Evolutionary conservation across 2,329 filamentous ascomycete genomes (phyloP), one percentile per base, ranked within the genome.

Genomic region (Pseudogymnoascus verrucosus): DNA sequence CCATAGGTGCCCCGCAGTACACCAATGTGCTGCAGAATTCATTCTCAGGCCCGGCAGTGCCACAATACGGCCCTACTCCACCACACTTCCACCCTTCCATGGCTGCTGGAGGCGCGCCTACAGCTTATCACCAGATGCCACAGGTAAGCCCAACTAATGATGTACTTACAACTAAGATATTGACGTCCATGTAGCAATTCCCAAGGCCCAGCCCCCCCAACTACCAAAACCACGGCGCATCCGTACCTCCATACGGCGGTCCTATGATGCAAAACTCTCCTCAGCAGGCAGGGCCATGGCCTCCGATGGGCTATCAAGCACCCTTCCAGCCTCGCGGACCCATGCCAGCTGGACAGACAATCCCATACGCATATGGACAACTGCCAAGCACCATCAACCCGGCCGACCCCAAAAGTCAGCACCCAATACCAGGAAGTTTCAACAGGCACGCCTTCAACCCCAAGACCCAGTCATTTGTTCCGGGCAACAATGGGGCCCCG

Each of bases 391-490:
- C 89, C 66, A 80, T 82, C 61, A 87, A 87, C 60, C 86, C 90
- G 26, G 82, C 89, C 66, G 89, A 89, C 70, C 84, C 87, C 7
- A 87, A 89, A 74, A 85, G 84, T 64, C 89, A 92, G 72, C 91
- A 96, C 73, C 90, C 91, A 5, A 86, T 96, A 64, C 90, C 91
- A 12, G 91, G 91, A 37, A 95, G 89, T 76, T 96, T 85, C 73
- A 91, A 89, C 72, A 84, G 92, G 64, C 90, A 91, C 70, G 86
- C 89, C 11, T 97, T 98, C 78, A 97, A 97, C 72, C 93, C 93
- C 0, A 93, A 96, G 77, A 97, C 90, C 14, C 90, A 96, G 72
- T 90, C 93, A 0, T 97, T 98, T 75, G 85, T 96, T 23, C 93
- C 93, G 1, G 82, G 80, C 61, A 79, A 84, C 65, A 79, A 75